phyloP scores from a whole-genome alignment of 169 alveolate genomes.

The Cryptosporidium ryanae region DNA sequence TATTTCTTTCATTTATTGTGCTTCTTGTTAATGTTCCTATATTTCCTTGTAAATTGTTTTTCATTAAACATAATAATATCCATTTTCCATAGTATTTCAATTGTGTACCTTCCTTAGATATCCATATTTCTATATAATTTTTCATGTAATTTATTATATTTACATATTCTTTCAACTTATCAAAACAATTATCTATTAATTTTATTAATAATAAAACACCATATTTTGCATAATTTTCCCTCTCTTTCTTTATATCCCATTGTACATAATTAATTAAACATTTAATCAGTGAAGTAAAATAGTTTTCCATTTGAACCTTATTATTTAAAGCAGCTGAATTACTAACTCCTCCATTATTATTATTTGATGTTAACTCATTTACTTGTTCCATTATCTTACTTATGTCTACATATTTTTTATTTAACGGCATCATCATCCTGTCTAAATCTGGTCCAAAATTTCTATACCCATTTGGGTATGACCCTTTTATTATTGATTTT shows the following conservation, averaged over 20 bases:
- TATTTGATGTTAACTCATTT: slow-evolving; percentile 3
- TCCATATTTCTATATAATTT: slow-evolving; percentile 25
- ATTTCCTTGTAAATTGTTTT: slow-evolving; percentile 19
- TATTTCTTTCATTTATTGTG: neutral
- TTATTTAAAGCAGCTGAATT: neutral
- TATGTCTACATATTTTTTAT: slow-evolving; percentile 62
- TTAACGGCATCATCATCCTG: slow-evolving; percentile 61
- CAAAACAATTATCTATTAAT: slow-evolving; percentile 14
- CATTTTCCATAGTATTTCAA: slow-evolving; percentile 54
- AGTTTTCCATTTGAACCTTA: slow-evolving; percentile 3
- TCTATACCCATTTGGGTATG: slow-evolving; percentile 71
- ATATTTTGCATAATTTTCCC: slow-evolving; percentile 56
- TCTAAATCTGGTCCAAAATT: slow-evolving; percentile 72
- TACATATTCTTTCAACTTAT: slow-evolving; percentile 21
- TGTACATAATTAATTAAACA: slow-evolving; percentile 40
- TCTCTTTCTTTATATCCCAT: slow-evolving; percentile 72
- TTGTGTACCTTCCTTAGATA: slow-evolving; percentile 4
- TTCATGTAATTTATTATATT: slow-evolving; percentile 20
- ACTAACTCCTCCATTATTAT: neutral
- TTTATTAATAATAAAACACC: slow-evolving; percentile 60
- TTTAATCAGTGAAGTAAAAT: slow-evolving; percentile 17
- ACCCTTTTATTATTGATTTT: slow-evolving; percentile 17
- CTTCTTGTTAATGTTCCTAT: slow-evolving; percentile 5
- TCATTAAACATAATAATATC: slow-evolving; percentile 34
- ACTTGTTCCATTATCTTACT: slow-evolving; percentile 57